Base-by-base conservation (phyloP, 805 yeast genomes). In the Myxozyma neotropica region DNA sequence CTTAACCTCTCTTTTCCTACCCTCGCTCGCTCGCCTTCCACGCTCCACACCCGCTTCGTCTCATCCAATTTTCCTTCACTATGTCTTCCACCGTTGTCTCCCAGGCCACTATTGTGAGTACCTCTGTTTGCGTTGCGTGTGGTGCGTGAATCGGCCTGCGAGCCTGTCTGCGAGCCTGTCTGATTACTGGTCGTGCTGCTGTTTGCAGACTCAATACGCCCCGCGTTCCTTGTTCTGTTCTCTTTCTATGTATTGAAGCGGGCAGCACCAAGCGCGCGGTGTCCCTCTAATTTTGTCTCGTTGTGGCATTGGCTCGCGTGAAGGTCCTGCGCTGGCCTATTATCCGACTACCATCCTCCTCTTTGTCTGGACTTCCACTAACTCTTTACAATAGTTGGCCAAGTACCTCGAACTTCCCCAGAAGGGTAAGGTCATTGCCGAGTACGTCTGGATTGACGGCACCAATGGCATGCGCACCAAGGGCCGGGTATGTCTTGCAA, bases 361-460 rank as follows among this genome's bases (percentile, higher is more conserved):
- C n/a, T n/a, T n/a, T n/a, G n/a, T n/a, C n/a, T n/a, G 12, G 17
- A n/a, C 10, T 44, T 12, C 10, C 27, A 8, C 24, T 35, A 24
- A 23, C 49, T 29, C 31, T 36, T 13, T 46, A 29, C 33, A 42
- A 7, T 52, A 89, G 64, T 81, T 93, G 72, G 82, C 85, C 72
- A 93, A 92, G 79, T 93, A 93, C 74, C 73, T 88, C 66, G 87
- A 83, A 69, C 83, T 94, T 70, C 87, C 86, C 76, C 97, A 92
- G 81, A 82, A 84, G 69, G 96, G 96, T 66, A 81, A 81, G 71
- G 81, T 93, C 67, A 82, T 94, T 68, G 99, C 99, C 65, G 99
- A 94, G 78, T 94, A 94, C 80, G 86, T 94, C 76, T 94, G 99
- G 99, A 87, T 94, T 69, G 99, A 94, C 75, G 89, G 96, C 69